Conservation (phyloP, 2,329 filamentous ascomycete genomes). For the Xylariaceae sp. region DNA sequence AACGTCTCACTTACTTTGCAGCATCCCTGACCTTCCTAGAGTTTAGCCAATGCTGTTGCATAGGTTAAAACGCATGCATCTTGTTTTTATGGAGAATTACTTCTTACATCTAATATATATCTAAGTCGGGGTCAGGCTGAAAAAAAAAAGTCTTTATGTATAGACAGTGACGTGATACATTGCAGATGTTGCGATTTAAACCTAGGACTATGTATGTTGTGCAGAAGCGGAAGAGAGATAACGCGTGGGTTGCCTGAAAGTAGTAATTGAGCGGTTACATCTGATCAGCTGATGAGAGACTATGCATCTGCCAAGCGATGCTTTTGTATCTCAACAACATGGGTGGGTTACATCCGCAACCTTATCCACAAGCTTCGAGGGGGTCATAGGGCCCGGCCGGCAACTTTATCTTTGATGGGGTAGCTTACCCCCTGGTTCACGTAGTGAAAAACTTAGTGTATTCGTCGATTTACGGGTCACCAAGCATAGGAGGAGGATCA, state of each 20-base stretch:
- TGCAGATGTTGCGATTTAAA: not conserved
- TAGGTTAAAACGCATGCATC: too few relatives aligned
- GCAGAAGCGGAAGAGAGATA: not conserved
- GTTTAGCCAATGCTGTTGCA: too few relatives aligned
- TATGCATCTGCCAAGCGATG: not conserved
- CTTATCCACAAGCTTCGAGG: too few relatives aligned
- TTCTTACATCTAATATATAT: too few relatives aligned
- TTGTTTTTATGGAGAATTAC: too few relatives aligned
- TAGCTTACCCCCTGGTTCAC: not conserved
- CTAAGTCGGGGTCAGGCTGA: not conserved
- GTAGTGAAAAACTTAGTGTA: not conserved
- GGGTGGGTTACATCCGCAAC: constrained; percentile 6
- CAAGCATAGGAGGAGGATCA: not conserved
- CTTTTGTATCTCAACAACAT: not conserved
- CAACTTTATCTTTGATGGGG: constrained; percentile 12
- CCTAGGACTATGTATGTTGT: not conserved
- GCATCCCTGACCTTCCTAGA: too few relatives aligned
- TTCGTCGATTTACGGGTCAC: not conserved
- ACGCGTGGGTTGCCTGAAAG: not conserved
- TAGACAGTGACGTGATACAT: not conserved
- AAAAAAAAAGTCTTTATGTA: not conserved
- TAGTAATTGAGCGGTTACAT: constrained; percentile 8
- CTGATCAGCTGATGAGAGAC: constrained; percentile 15
- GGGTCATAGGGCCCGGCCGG: constrained; percentile 18
- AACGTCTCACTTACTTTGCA: too few relatives aligned